Evolutionary conservation across 2,329 filamentous ascomycete species (phyloP), one percentile per base, ranked within the genome.

Genomic region (Colletotrichum sp.): DNA sequence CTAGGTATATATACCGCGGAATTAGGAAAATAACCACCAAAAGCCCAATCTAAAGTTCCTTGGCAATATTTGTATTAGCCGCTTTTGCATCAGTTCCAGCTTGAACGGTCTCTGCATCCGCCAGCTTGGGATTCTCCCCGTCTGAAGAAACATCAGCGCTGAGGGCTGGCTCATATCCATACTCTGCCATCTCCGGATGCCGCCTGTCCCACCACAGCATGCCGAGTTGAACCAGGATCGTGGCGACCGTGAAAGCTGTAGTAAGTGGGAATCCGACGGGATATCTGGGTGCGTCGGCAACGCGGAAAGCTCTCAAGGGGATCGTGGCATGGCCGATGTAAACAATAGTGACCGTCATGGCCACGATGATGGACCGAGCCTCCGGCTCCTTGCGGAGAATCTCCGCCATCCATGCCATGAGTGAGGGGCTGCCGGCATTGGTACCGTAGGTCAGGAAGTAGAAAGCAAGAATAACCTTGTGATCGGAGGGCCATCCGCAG

Each of bases 311-410:
- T 1, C 85, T 79, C 32, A 86, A 79, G 0, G 85, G 85, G 5
- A 85, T 85, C 0, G 84, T 86, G 3, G 84, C 84, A 18, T 86
- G 84, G 0, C 84, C 84, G 4, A 84, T 77, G 34, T 86, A 86
- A 1, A 86, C 84, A 5, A 86, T 74, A 8, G 83, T 86, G n/a
- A 86, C 82, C 0, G 84, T 84, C 8, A 85, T 60, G 0, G 83
- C 84, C 12, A 85, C 84, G 8, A 85, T 78, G 26, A 85, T 82
- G 2, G 84, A 81, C 12, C 84, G 79, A 6, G 83, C 84, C 70
- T 85, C 84, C 2, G 84, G 84, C 55, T 85, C 84, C 16, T 82
- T 83, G 18, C 83, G 77, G 73, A 85, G 74, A 2, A 84, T 75
- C 44, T 83, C 81, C 0, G 82, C 83, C 67, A 86, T 81, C 84